These are phyloP conservation scores for Coemansia sp. DNA, from an alignment of 192 early-diverging fungal genomes.

Conservation along the genomic window DNA sequence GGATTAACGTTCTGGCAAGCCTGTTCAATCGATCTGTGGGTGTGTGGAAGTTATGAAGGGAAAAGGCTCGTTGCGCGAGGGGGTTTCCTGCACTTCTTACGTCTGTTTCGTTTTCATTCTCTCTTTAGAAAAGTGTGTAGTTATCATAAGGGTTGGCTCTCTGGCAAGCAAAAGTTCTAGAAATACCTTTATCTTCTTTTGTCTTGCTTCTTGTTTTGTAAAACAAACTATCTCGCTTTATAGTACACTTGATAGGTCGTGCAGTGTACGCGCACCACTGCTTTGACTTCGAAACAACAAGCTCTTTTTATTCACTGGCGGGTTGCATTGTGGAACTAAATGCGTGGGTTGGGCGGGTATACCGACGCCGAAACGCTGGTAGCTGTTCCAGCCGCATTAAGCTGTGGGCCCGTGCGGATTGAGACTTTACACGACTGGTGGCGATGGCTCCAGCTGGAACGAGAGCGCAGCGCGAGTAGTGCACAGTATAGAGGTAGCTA, in stretches of 20 bases:
- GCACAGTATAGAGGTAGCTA: background rate
- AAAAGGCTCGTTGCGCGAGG: background rate
- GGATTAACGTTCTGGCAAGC: background rate
- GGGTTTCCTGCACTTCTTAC: background rate
- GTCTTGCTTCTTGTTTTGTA: background rate
- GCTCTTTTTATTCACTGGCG: background rate
- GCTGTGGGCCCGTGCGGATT: background rate
- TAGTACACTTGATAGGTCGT: background rate
- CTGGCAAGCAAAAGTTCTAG: background rate
- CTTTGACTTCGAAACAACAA: background rate
- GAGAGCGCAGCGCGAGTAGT: background rate
- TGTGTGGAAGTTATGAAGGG: background rate
- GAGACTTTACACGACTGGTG: constrained; percentile 3
- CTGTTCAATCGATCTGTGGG: no score
- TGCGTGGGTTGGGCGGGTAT: constrained; percentile 18
- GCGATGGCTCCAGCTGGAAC: background rate
- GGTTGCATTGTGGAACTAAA: background rate
- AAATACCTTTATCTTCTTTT: background rate
- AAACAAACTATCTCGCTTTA: background rate
- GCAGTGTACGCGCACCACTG: background rate
- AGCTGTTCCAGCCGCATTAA: background rate
- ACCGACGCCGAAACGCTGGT: background rate
- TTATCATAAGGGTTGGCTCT: background rate
- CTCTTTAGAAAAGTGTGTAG: background rate
- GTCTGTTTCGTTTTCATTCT: background rate